A percentile compares a stretch with the other conserved stretches of the same genome.
Conservation (phyloP, 257 asterid species). For the Solanum medicagineum region DNA sequence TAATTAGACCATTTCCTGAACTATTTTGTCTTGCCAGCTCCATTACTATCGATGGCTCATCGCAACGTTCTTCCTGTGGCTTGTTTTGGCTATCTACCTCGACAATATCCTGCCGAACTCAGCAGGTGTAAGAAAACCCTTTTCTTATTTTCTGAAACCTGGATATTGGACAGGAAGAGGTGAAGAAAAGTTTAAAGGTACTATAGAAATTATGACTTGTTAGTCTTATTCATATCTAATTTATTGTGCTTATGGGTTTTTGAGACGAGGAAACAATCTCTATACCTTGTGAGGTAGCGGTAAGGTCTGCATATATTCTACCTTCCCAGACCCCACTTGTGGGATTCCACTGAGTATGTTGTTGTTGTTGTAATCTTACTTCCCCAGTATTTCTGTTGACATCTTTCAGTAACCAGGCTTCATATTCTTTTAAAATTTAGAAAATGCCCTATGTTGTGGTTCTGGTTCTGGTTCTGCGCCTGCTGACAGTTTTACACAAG, state of each 20-base stretch:
- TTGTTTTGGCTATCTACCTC: constrained; percentile 18
- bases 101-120: constrained; percentile 23
- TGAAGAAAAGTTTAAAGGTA: constrained; percentile 9
- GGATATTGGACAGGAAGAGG: constrained; percentile 27
- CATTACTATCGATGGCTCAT: constrained; percentile 12
- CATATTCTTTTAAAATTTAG: not conserved
- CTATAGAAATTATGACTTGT: not conserved
- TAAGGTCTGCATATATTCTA: too few species aligned
- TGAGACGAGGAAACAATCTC: too few species aligned
- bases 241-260: too few species aligned
- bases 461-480: not conserved
- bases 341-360: too few species aligned
- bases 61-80: constrained; percentile 14
- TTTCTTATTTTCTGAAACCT: constrained; percentile 11
- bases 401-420: not conserved
- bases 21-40: constrained; percentile 3
- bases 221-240: not conserved
- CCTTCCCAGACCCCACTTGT: too few species aligned
- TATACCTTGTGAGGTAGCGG: too few species aligned
- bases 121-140: constrained; percentile 16
- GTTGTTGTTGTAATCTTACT: not conserved
- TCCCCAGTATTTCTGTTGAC: not conserved
- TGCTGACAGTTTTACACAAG: not conserved
- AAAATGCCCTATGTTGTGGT: not conserved
- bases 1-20: not conserved